phyloP scores from a whole-genome alignment of 345 rosid species.

The Arabidopsis suecica region DNA sequence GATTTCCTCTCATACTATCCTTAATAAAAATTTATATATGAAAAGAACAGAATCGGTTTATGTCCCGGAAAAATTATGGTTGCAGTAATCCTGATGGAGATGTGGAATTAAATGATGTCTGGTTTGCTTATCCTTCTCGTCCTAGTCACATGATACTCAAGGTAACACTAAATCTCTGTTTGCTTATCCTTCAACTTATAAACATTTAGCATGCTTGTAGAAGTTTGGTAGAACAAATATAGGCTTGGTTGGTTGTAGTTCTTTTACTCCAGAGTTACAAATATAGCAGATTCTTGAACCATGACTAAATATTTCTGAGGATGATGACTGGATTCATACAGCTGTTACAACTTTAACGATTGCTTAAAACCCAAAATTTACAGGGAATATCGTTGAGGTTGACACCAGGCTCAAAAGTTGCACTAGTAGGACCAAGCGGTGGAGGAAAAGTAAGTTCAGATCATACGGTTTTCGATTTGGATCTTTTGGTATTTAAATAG shows the following conservation, averaged over 20 bases:
- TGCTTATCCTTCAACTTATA: not conserved
- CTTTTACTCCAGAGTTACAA: not conserved
- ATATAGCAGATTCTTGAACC: not conserved
- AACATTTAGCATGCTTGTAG: not conserved
- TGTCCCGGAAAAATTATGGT: not conserved
- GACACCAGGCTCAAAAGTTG: slow-evolving; percentile 84
- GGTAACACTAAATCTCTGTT: slow-evolving; percentile 48
- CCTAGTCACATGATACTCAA: slow-evolving; percentile 89
- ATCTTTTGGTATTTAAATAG: not conserved
- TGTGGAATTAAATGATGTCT: slow-evolving; percentile 83
- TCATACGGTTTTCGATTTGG: not conserved
- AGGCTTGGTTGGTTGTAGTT: not conserved
- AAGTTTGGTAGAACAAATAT: not conserved
- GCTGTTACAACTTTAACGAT: not conserved
- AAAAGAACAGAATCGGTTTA: not conserved
- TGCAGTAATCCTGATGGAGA: slow-evolving; percentile 86
- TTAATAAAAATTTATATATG: not conserved
- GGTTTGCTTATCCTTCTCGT: slow-evolving; percentile 99
- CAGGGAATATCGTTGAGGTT: slow-evolving; percentile 91
- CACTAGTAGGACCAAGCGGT: slow-evolving; percentile 98
- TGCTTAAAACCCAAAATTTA: not conserved
- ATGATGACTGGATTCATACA: not conserved
- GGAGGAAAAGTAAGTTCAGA: slow-evolving; percentile 81
- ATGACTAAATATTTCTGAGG: not conserved
- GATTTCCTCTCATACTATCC: slow-evolving; percentile 32